phyloP scores from a whole-genome alignment of 169 alveolate species.

The Sarcocystis neurona region DNA sequence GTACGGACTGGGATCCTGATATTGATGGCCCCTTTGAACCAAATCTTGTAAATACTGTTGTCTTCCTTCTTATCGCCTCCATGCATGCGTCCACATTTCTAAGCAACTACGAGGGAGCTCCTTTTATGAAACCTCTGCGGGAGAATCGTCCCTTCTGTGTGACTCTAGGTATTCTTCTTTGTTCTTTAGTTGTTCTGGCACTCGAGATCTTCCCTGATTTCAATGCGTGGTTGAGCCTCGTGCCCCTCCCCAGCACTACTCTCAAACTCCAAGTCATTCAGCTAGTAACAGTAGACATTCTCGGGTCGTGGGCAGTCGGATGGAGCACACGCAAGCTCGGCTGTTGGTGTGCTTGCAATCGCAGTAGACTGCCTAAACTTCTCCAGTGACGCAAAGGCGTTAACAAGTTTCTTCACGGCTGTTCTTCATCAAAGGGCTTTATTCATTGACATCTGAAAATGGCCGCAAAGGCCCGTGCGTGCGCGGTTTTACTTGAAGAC shows the following conservation, averaged over 20 bases:
- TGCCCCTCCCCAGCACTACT: slow-evolving; percentile 43
- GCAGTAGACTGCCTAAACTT: too few relatives aligned
- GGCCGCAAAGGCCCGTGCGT: too few relatives aligned
- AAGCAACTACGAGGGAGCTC: slow-evolving; percentile 87
- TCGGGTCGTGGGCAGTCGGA: slow-evolving; percentile 45
- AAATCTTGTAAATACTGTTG: slow-evolving; percentile 83
- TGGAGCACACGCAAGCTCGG: not conserved
- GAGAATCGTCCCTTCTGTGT: slow-evolving; percentile 72
- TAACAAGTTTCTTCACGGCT: too few relatives aligned
- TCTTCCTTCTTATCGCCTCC: slow-evolving; percentile 79
- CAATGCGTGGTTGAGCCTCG: slow-evolving; percentile 53
- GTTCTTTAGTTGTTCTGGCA: slow-evolving; percentile 33
- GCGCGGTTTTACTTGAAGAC: too few relatives aligned
- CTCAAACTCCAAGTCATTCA: slow-evolving; percentile 16
- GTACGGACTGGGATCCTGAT: slow-evolving; percentile 48
- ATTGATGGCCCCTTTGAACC: slow-evolving; percentile 87
- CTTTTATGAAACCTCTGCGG: slow-evolving; percentile 80
- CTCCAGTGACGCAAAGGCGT: too few relatives aligned
- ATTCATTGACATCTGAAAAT: too few relatives aligned
- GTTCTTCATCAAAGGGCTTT: too few relatives aligned
- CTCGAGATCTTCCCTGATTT: slow-evolving; percentile 48
- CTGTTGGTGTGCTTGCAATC: slow-evolving; percentile 29
- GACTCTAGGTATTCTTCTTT: slow-evolving; percentile 37
- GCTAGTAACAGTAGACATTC: slow-evolving; percentile 24
- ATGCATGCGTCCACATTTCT: slow-evolving; percentile 81